phyloP scores from a whole-genome alignment of 345 rosid species.

The Salix brachista region DNA sequence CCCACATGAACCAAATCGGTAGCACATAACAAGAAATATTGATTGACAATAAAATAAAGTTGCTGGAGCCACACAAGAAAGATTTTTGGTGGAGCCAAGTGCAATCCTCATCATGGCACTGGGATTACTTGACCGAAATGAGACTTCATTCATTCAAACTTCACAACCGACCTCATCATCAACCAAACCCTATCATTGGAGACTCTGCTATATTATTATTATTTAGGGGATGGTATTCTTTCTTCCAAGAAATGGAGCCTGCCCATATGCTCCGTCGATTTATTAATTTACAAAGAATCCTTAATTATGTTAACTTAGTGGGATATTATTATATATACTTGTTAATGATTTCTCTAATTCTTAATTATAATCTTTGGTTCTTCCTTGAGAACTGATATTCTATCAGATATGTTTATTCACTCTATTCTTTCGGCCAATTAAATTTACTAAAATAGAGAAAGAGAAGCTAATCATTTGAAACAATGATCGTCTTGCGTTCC shows the following conservation, averaged over 20 bases:
- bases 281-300: background rate
- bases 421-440: slow-evolving; percentile 33
- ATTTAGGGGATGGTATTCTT: background rate
- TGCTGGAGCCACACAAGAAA: background rate
- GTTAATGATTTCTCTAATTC: background rate
- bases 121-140: slow-evolving; percentile 12
- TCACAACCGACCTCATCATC: slow-evolving; percentile 17
- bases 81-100: background rate
- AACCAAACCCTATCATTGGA: slow-evolving; percentile 26
- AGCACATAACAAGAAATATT: background rate
- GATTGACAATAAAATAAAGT: background rate
- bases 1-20: background rate
- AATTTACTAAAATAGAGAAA: background rate
- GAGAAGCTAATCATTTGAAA: background rate
- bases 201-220: background rate
- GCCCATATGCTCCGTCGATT: slow-evolving; percentile 2
- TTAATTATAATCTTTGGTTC: background rate
- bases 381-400: slow-evolving; percentile 26
- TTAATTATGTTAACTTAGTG: background rate
- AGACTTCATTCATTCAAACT: slow-evolving; percentile 9
- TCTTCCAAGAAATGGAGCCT: background rate
- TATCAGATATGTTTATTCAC: slow-evolving; percentile 13
- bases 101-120: slow-evolving; percentile 12
- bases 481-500: slow-evolving; percentile 15
- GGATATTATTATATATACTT: background rate